Conservation (phyloP, 2,329 filamentous ascomycete genomes). For the Trichoderma arundinaceum region DNA sequence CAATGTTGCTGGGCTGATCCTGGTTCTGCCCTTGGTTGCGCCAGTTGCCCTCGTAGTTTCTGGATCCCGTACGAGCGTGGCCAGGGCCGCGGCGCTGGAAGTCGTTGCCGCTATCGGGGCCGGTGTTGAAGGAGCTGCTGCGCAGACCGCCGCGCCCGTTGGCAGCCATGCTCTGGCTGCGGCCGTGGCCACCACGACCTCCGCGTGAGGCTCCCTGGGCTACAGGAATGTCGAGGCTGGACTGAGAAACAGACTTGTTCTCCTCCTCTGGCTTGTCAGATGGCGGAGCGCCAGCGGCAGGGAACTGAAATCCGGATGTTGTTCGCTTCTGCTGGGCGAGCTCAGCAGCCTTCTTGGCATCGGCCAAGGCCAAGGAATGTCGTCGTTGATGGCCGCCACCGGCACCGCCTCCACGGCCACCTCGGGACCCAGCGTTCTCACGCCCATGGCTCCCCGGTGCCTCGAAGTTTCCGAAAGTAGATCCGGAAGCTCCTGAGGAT, state of each 20-base stretch:
- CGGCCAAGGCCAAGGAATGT: conserved; percentile 91
- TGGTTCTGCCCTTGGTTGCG: conserved; percentile 76
- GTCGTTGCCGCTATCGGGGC: conserved; percentile 54
- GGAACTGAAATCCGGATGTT: conserved; percentile 93
- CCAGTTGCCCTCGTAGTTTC: conserved; percentile 99
- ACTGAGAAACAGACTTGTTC: conserved; percentile 44
- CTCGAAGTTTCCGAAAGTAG: conserved; percentile 79
- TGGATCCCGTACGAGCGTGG: conserved; percentile 81
- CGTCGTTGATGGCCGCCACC: conserved; percentile 86
- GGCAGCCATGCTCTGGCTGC: conserved; percentile 91
- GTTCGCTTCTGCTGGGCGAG: conserved; percentile 96
- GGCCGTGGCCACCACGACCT: conserved; percentile 66
- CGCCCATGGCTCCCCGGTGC: conserved; percentile 52
- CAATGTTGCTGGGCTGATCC: conserved; percentile 55
- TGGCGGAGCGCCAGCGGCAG: conserved; percentile 71
- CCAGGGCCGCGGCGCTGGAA: conserved; percentile 77
- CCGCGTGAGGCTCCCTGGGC: conserved; percentile 55
- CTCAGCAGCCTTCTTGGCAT: conserved; percentile 97
- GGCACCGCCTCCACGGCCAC: conserved; percentile 70
- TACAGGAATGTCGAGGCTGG: conserved; percentile 44
- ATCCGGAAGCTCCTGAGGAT: conserved; percentile 85
- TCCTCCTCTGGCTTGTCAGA: conserved; percentile 65
- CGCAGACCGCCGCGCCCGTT: conserved; percentile 75
- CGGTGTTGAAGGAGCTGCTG: conserved; percentile 63
- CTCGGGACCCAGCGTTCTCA: conserved; percentile 59